Base-by-base conservation (phyloP, 306 rosid genomes). In the Oxytropis ochrocephala region DNA sequence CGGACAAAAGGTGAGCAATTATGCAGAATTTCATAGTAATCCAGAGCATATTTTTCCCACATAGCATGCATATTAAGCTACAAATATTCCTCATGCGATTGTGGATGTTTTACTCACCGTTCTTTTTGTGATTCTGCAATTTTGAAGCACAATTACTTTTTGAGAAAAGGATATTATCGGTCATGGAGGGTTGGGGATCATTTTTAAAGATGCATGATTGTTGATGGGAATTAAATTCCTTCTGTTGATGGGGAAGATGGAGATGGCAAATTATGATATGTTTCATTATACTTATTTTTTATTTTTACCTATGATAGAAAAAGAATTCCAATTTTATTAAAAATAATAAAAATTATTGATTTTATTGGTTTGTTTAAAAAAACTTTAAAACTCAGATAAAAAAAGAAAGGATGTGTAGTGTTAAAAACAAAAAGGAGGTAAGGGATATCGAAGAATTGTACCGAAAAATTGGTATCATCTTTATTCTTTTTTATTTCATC, bases 71-170 rank as follows among this genome's bases (percentile, higher is more conserved):
- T 56, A 57, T 36, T 54, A 44, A 44, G 53, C 60, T 46, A n/a
- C 21, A 21, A 6, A 75, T 58, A 75, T 56, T 66, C 52, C 60
- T 24, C 47, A 14, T 44, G 50, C 48, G 42, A 3, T 17, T 30
- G 18, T 51, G 71, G 41, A 43, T 14, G 53, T 70, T 75, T 12
- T 53, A 71, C 17, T 13, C 10, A 64, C 83, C 76, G 29, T 36
- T 75, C 65, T 65, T 61, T 86, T 58, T 8, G 55, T 48, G 73
- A 73, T 83, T 79, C 79, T 57, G 33, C 5, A 11, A 18, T 5
- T 16, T 21, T 8, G 5, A 1, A 8, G 44, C 60, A 8, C 49
- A 57, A 46, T 56, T 30, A 46, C 11, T 66, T 30, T 69, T 38
- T 11, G 19, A 5, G 29, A 41, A 72, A 54, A 48, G 29, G 46